Conservation (phyloP, 2,329 filamentous ascomycete species). For the Sarocladium kiliense region DNA sequence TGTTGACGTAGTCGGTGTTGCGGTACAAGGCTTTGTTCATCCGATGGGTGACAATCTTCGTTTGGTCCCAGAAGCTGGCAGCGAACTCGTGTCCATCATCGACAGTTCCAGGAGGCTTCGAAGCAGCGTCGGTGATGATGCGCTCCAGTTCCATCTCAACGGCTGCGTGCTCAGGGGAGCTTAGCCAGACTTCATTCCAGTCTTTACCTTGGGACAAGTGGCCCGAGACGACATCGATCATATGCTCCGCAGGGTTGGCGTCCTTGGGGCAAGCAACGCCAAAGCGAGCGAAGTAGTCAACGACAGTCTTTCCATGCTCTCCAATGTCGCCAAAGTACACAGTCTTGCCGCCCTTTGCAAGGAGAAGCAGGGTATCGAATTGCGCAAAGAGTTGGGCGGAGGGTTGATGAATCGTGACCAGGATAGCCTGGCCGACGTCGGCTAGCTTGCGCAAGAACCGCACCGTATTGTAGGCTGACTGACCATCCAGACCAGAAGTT, state of each 20-base stretch:
- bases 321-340: slow-evolving; percentile 66
- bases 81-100: slow-evolving; percentile 66
- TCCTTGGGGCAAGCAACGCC: slow-evolving; percentile 57
- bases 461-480: slow-evolving; percentile 61
- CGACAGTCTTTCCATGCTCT: slow-evolving; percentile 46
- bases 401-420: slow-evolving; percentile 68
- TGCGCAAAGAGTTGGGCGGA: slow-evolving; percentile 61
- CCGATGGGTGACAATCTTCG: slow-evolving; percentile 58
- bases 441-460: slow-evolving; percentile 63
- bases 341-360: slow-evolving; percentile 60
- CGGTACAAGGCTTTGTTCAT: slow-evolving; percentile 59
- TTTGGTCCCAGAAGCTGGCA: slow-evolving; percentile 58
- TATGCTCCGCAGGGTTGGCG: slow-evolving; percentile 71
- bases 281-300: slow-evolving; percentile 60
- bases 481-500: slow-evolving; percentile 61
- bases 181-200: slow-evolving; percentile 67
- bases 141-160: slow-evolving; percentile 58
- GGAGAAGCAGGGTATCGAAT: slow-evolving; percentile 60
- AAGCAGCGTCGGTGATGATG: slow-evolving; percentile 51
- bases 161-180: slow-evolving; percentile 53
- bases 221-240: slow-evolving; percentile 58
- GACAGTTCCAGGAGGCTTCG: slow-evolving; percentile 32
- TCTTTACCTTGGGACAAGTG: slow-evolving; percentile 41
- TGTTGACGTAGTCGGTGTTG: slow-evolving; percentile 62
- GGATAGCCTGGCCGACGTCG: slow-evolving; percentile 59